phyloP scores from a whole-genome alignment of 2,329 filamentous ascomycete genomes.

The Ilyonectria mors-panacis region DNA sequence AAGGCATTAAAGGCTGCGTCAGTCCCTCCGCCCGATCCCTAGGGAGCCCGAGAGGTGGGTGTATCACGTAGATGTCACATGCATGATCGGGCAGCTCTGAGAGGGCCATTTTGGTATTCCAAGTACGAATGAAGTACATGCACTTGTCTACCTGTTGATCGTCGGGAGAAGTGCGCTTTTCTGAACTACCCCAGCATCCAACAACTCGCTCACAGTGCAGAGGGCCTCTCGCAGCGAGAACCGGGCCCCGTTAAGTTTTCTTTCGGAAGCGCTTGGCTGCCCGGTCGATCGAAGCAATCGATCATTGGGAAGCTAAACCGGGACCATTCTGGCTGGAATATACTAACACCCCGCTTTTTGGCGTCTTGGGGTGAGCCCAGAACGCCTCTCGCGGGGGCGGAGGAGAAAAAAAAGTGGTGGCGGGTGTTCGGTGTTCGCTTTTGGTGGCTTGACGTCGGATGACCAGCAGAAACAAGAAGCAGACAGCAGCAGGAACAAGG shows the following conservation, averaged over 20 bases:
- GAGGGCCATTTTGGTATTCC: not conserved
- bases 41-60: constrained; percentile 14
- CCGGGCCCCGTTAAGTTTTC: not conserved
- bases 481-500: constrained; percentile 1
- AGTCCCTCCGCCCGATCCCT: constrained; percentile 16
- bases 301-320: not conserved
- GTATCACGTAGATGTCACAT: constrained; percentile 23
- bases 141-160: not conserved
- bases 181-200: not conserved
- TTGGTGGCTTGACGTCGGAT: constrained; percentile 25
- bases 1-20: constrained; percentile 12
- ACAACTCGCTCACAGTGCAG: not conserved
- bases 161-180: not conserved
- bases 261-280: not conserved
- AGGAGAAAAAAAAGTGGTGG: constrained; percentile 5
- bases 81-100: constrained; percentile 9
- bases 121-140: constrained; percentile 1
- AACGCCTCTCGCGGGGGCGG: constrained; percentile 16
- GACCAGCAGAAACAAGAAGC: constrained; percentile 13
- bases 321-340: constrained; percentile 8
- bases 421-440: constrained; percentile 12
- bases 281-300: constrained; percentile 15
- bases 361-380: constrained; percentile 15
- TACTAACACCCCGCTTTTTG: constrained; percentile 30
- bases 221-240: not conserved